These are phyloP conservation scores for Aspergillus puulaauensis DNA, from an alignment of 2,329 filamentous ascomycete genomes.

Conservation along the genomic window DNA sequence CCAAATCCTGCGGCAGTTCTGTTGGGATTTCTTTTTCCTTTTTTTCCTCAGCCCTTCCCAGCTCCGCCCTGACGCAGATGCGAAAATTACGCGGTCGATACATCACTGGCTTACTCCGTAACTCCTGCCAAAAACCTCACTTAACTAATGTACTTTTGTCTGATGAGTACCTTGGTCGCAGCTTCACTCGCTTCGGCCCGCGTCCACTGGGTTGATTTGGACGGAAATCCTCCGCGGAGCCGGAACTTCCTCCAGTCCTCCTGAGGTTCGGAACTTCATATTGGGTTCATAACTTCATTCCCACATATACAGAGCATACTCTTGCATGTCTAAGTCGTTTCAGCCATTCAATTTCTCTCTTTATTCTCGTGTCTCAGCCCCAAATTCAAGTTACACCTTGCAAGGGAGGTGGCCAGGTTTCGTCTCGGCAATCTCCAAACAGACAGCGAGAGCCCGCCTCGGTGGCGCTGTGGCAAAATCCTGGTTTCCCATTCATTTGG, in stretches of 20 bases:
- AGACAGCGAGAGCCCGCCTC: background rate
- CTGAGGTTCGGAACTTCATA: too few species aligned
- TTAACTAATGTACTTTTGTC: background rate
- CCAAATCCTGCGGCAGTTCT: background rate
- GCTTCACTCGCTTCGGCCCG: background rate
- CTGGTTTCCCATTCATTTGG: background rate
- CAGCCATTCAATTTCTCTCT: background rate
- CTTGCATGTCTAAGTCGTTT: background rate
- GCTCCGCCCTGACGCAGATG: background rate
- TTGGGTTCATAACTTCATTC: background rate
- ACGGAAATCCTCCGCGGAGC: background rate
- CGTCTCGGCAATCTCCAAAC: background rate
- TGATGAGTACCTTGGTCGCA: background rate
- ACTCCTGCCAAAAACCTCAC: too few species aligned
- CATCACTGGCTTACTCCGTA: too few species aligned
- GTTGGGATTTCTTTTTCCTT: background rate
- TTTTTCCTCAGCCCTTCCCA: background rate
- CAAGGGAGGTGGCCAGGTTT: background rate
- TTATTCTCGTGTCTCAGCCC: background rate
- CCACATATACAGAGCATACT: background rate
- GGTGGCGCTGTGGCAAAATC: slow-evolving; percentile 2
- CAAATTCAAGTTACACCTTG: too few species aligned
- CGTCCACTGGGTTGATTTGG: background rate
- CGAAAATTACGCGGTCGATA: background rate
- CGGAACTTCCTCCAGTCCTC: too few species aligned